Evolutionary conservation across 2,329 filamentous ascomycete genomes (phyloP).

Genomic region (Colletotrichum theobromicola): DNA sequence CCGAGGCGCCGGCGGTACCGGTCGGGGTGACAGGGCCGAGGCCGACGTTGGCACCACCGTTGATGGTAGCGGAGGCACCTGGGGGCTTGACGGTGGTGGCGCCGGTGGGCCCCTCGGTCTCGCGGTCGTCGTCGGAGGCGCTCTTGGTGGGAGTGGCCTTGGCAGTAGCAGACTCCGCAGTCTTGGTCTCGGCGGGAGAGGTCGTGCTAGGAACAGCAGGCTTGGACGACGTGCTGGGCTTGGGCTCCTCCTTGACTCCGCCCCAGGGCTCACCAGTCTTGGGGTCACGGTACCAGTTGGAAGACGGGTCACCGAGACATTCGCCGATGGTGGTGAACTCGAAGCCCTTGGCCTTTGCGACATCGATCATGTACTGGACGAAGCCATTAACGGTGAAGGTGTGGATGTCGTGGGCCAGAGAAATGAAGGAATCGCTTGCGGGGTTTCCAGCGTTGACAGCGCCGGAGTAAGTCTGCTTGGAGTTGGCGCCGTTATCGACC

Average conservation of each 20-base stretch:
- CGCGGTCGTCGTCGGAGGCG: neutral
- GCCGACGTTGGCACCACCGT: slow-evolving; percentile 6
- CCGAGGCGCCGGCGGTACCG: neutral
- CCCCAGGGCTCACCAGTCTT: slow-evolving; percentile 25
- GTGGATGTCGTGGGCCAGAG: slow-evolving; percentile 50
- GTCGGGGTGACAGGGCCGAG: neutral
- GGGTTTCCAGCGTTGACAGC: slow-evolving; percentile 26
- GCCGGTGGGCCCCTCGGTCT: neutral
- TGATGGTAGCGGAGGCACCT: neutral
- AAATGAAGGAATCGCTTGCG: slow-evolving; percentile 27
- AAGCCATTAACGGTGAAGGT: slow-evolving; percentile 47
- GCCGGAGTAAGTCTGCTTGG: slow-evolving; percentile 30
- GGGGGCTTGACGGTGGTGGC: neutral
- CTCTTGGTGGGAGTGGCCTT: neutral
- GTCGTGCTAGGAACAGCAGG: neutral
- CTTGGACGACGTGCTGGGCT: neutral
- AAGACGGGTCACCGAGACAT: slow-evolving; percentile 47
- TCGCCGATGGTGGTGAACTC: slow-evolving; percentile 51
- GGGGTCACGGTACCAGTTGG: slow-evolving; percentile 52
- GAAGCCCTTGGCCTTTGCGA: slow-evolving; percentile 41
- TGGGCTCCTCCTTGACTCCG: slow-evolving; percentile 8
- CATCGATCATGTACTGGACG: slow-evolving; percentile 49
- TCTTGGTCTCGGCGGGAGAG: neutral
- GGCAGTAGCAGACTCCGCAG: neutral
- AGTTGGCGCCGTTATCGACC: slow-evolving; percentile 29